Base-by-base conservation (phyloP, 805 yeast species). In the Wickerhamiella galacta region DNA sequence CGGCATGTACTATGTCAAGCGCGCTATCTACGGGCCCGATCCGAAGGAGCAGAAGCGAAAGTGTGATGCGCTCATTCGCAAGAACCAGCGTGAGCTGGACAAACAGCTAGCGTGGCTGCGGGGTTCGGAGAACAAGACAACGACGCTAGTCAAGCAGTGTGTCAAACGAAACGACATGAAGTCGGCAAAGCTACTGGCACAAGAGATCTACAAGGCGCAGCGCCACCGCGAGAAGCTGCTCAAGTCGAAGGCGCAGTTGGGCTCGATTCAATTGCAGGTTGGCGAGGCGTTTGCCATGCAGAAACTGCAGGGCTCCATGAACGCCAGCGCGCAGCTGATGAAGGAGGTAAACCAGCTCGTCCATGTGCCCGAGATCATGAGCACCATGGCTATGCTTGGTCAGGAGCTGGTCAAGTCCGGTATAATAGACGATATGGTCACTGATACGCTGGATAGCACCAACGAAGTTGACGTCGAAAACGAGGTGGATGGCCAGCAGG, bases 1-100 rank as follows among this genome's bases (percentile, higher is more conserved):
- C 11, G 8, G 23, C 6, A 87, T 87, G 96, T 82, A 87, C 50
- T 76, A 64, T 52, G 53, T 87, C 21, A 85, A 81, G 58, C 74
- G 75, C 51, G 79, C 85, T 3, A 75, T 87, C 24, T 87, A 92
- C 77, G 98, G 98, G 0, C 95, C 96, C 0, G 95, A 85, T 50
- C 95, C 95, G 26, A 75, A 76, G 48, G 96, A 57, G 42, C 71
- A 63, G 70, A 72, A 70, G 64, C 59, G 90, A 35, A 76, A 72
- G 43, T 79, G 93, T 44, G 85, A 79, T 47, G 62, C 70, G 24
- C 64, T 82, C 15, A 66, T 87, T 26, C 73, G 96, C 37, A 78
- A 76, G 56, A 90, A 85, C 54, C 73, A 75, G 39, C 64, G 96
- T 29, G 85, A 77, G 48, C 56, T 87, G 23, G 95, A 90, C 41